Conservation (phyloP, 1,284 basidiomycete species). For the Singerocomus inundabilis region DNA sequence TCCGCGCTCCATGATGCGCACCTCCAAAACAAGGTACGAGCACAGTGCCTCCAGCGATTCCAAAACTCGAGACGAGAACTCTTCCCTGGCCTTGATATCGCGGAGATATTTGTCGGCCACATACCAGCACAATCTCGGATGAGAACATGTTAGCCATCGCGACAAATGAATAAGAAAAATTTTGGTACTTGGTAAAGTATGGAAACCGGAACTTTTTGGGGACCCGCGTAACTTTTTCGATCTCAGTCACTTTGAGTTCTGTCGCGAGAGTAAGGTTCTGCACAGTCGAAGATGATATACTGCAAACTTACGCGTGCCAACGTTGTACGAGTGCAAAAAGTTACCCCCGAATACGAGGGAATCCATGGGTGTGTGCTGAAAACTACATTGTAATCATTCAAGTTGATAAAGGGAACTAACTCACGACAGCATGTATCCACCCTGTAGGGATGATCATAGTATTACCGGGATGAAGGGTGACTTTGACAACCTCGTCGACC, state of each 20-base stretch:
- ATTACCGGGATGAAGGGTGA: constrained; percentile 80
- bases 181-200: constrained; percentile 68
- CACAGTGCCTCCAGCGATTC: constrained; percentile 71
- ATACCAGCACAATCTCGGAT: constrained; percentile 81
- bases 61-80: constrained; percentile 64
- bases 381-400: neutral
- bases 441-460: constrained; percentile 97
- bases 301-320: constrained; percentile 63
- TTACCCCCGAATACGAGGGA: constrained; percentile 97
- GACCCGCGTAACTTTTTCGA: constrained; percentile 91
- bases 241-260: constrained; percentile 87
- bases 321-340: constrained; percentile 86
- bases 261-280: constrained; percentile 10
- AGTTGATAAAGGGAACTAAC: constrained; percentile 31
- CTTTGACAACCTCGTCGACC: constrained; percentile 85
- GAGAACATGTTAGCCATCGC: constrained; percentile 3
- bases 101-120: constrained; percentile 77
- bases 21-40: constrained; percentile 78
- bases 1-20: constrained; percentile 64
- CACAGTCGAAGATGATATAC: neutral
- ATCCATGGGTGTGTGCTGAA: constrained; percentile 85
- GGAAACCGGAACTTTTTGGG: constrained; percentile 96
- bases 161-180: constrained; percentile 5
- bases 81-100: constrained; percentile 63
- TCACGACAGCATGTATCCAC: constrained; percentile 95